phyloP scores from a whole-genome alignment of 73 alveolate species.

The Breviolum minutum region DNA sequence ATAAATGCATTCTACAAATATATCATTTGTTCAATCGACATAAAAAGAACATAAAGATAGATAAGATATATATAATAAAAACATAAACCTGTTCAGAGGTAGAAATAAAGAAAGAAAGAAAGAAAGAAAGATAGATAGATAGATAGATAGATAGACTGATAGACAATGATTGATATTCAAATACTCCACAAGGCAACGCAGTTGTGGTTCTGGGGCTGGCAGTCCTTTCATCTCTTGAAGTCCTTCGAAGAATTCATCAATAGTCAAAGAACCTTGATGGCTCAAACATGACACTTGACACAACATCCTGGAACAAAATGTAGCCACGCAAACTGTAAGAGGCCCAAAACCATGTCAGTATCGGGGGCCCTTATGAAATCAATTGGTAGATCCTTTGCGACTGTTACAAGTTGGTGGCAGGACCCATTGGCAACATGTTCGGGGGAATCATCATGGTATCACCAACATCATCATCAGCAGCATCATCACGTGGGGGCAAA shows the following conservation, averaged over 20 bases:
- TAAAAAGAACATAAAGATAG: too few species aligned
- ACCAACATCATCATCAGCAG: too few species aligned
- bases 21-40: too few species aligned
- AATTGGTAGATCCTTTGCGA: not conserved
- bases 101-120: too few species aligned
- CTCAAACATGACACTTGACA: not conserved
- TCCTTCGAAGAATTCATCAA: slow-evolving; percentile 69
- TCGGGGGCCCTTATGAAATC: not conserved
- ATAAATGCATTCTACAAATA: too few species aligned
- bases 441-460: not conserved
- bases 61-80: too few species aligned
- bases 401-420: not conserved
- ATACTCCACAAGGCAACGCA: too few species aligned
- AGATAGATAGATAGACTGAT: too few species aligned
- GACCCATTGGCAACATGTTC: not conserved
- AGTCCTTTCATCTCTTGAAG: slow-evolving; percentile 74
- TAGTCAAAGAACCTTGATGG: slow-evolving; percentile 15
- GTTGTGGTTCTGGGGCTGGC: not conserved
- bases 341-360: not conserved
- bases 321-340: not conserved
- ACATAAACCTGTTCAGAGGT: too few species aligned
- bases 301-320: not conserved
- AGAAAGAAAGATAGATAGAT: too few species aligned
- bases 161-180: too few species aligned
- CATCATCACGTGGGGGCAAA: too few species aligned